These are phyloP conservation scores for Citrus inodora DNA, from an alignment of 345 rosid genomes.

Conservation along the genomic window DNA sequence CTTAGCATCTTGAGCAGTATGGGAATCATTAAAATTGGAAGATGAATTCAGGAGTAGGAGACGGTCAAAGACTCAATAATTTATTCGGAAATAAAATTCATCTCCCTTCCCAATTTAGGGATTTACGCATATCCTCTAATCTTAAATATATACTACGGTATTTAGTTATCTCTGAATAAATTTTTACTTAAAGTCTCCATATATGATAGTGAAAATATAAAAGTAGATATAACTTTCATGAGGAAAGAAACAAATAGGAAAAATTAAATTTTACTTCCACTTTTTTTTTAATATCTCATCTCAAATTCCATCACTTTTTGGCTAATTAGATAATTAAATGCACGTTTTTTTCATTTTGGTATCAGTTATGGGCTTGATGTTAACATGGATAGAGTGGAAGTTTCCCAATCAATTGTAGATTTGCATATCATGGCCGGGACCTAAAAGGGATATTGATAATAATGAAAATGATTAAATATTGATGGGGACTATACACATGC, in stretches of 20 bases:
- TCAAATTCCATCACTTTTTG: not conserved
- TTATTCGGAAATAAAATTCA: not conserved
- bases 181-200: not conserved
- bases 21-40: not conserved
- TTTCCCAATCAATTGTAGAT: not conserved
- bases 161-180: not conserved
- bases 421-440: not conserved
- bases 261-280: not conserved
- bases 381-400: conserved; percentile 67
- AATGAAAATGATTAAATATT: not conserved
- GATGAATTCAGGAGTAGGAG: not conserved
- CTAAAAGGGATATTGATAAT: not conserved
- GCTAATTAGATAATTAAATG: not conserved
- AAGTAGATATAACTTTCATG: not conserved
- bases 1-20: not conserved
- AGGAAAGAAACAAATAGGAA: not conserved
- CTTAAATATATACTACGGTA: not conserved
- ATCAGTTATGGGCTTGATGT: conserved; percentile 65
- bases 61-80: not conserved
- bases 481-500: not conserved
- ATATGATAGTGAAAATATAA: not conserved
- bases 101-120: not conserved
- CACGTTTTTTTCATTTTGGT: not conserved
- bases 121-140: not conserved
- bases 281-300: not conserved